Base-by-base conservation (phyloP, 2,329 filamentous ascomycete genomes). In the Graphiopsis chlorocephala region DNA sequence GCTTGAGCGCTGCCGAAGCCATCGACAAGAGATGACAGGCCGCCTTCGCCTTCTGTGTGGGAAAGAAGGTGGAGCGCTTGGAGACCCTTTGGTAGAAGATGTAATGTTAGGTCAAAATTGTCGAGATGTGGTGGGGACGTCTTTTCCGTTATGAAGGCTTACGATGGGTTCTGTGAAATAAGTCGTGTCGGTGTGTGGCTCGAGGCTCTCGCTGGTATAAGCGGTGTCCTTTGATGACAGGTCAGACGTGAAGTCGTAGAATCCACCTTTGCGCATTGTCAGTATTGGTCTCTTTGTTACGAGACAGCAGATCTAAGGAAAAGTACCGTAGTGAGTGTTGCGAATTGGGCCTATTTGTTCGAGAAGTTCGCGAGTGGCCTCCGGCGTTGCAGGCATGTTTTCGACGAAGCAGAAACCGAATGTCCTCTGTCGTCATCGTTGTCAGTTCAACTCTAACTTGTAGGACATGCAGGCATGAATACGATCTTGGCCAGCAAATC, bases 61-160 rank as follows among this genome's bases (percentile, higher is more conserved):
- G 91, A 95, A 29, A 98, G 85, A 55, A 97, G 82, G 74, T 99
- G 95, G 77, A 99, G 96, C 28, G 95, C 88, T 76, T 99, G 95
- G 35, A 99, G 84, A 11, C 94, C 92, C 2, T 91, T 28, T 28
- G 4, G 28, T n/a, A 42, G 3, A 25, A 15, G 28, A n/a, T n/a
- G n/a, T 20, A 2, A 1, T 20, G 38, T 45, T 45, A 45, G n/a
- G 38, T 8, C 3, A 3, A 20, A 15, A 17, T 6, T 11, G 7
- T 45, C 17, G 14, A 53, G 58, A 11, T 38, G 15, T 55, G 25
- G 20, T 20, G 15, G 31, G 28, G 38, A 35, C 14, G n/a, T n/a
- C n/a, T n/a, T n/a, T n/a, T 15, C 29, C 15, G 25, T 48, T 6
- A 7, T 52, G 20, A 14, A n/a, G 3, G 47, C 63, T 52, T 29